Conservation (phyloP, 75 land plant species). For the Selaginella moellendorffii region DNA sequence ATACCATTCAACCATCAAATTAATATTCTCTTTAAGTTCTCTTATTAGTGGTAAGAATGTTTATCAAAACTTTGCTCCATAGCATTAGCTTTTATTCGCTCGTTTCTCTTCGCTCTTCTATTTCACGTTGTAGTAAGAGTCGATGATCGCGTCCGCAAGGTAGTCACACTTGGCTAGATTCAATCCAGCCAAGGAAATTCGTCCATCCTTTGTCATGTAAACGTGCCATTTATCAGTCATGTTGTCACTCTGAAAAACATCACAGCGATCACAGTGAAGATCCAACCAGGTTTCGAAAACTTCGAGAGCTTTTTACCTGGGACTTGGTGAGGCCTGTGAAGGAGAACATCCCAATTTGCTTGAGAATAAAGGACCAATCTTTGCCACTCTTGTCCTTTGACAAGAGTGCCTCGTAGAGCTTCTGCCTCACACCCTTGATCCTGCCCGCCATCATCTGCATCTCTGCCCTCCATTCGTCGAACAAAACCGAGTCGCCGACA, state of each 20-base stretch:
- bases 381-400: constrained; percentile 81
- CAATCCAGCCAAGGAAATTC: constrained; percentile 90
- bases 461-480: constrained; percentile 88
- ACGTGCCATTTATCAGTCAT: constrained; percentile 99
- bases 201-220: constrained; percentile 99
- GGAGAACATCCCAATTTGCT: constrained; percentile 99
- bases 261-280: too few species aligned
- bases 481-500: constrained; percentile 70
- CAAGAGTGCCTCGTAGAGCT: constrained; percentile 60
- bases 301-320: constrained; percentile 62
- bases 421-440: constrained; percentile 83
- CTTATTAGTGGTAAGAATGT: too few species aligned
- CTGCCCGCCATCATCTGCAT: constrained; percentile 98
- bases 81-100: too few species aligned
- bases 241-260: constrained; percentile 64
- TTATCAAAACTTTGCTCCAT: too few species aligned
- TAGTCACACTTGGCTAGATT: constrained; percentile 80
- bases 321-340: constrained; percentile 81
- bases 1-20: too few species aligned
- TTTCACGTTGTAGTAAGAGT: constrained; percentile 90
- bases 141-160: constrained; percentile 92
- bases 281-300: too few species aligned
- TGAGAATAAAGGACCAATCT: constrained; percentile 89
- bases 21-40: too few species aligned
- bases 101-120: too few species aligned